Evolutionary conservation across 805 yeast species (phyloP).

Genomic region (Maudiozyma bulderi): DNA sequence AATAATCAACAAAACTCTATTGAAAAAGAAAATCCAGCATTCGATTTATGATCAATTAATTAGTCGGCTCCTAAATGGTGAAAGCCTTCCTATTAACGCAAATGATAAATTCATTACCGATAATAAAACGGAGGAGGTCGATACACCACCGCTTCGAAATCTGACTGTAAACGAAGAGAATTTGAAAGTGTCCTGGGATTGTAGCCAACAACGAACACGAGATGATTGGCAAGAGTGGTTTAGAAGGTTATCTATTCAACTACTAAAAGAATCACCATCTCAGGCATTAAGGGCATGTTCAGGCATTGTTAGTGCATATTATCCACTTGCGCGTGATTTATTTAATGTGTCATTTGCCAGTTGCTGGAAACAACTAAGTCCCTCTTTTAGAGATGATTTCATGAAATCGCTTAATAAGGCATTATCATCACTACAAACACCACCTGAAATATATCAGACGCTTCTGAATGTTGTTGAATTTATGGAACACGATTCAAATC

Average conservation of each 20-base stretch:
- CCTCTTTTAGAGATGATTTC: slow-evolving; percentile 81
- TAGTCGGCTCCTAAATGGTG: slow-evolving; percentile 67
- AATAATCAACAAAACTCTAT: slow-evolving; percentile 56
- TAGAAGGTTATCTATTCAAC: slow-evolving; percentile 71
- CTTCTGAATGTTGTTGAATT: slow-evolving; percentile 85
- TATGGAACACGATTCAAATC: slow-evolving; percentile 95
- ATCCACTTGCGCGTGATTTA: slow-evolving; percentile 79
- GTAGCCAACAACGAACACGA: slow-evolving; percentile 75
- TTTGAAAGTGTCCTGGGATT: slow-evolving; percentile 83
- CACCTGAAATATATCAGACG: slow-evolving; percentile 92
- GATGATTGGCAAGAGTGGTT: slow-evolving; percentile 99
- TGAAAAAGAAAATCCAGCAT: slow-evolving; percentile 56
- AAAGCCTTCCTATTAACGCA: slow-evolving; percentile 72
- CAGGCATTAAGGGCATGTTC: slow-evolving; percentile 92
- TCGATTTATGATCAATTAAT: slow-evolving; percentile 75
- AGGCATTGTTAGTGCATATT: slow-evolving; percentile 73
- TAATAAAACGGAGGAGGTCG: slow-evolving; percentile 33
- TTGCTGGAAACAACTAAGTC: slow-evolving; percentile 88
- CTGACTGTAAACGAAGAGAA: slow-evolving; percentile 58
- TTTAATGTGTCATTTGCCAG: slow-evolving; percentile 93
- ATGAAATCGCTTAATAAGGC: slow-evolving; percentile 82
- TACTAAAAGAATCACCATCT: slow-evolving; percentile 86
- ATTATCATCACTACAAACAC: slow-evolving; percentile 78
- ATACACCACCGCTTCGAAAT: slow-evolving; percentile 62
- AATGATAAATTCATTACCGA: slow-evolving; percentile 49